phyloP scores from a whole-genome alignment of 2,329 filamentous ascomycete genomes.

The Microdochium paspali region DNA sequence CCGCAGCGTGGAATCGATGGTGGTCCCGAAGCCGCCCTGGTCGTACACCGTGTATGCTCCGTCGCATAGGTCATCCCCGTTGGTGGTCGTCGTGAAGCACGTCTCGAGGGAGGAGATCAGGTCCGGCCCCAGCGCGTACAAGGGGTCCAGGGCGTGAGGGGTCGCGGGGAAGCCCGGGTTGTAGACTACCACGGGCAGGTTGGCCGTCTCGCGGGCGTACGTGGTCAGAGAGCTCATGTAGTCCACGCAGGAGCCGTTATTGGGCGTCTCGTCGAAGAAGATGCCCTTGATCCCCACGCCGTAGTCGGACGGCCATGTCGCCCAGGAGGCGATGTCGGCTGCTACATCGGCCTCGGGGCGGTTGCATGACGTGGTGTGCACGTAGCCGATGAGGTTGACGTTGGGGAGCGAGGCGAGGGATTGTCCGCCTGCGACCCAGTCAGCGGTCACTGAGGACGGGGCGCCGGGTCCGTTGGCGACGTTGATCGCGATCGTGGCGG shows the following conservation, averaged over 20 bases:
- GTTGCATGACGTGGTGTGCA: not conserved
- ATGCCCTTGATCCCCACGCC: no score
- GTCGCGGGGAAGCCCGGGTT: slow-evolving; percentile 2
- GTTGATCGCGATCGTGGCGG: slow-evolving; percentile 2
- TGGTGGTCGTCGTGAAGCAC: slow-evolving; percentile 1
- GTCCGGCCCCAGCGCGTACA: slow-evolving; percentile 1
- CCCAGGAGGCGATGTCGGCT: slow-evolving; percentile 3
- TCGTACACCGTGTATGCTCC: slow-evolving; percentile 2
- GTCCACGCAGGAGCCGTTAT: not conserved
- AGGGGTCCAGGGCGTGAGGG: not conserved
- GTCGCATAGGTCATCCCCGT: slow-evolving; percentile 2
- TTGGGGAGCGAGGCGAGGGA: not conserved
- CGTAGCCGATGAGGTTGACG: not conserved
- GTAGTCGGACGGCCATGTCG: no score
- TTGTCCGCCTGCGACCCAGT: slow-evolving; percentile 1
- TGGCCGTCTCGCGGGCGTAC: not conserved
- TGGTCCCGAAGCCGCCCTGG: slow-evolving; percentile 2
- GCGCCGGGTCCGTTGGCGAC: slow-evolving; percentile 1
- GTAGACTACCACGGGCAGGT: slow-evolving; percentile 1
- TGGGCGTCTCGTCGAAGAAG: slow-evolving; percentile 3
- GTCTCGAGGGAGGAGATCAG: slow-evolving; percentile 2
- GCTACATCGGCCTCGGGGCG: not conserved
- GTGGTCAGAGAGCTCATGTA: slow-evolving; percentile 2
- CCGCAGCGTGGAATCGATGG: slow-evolving; percentile 2
- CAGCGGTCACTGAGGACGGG: not conserved